Evolutionary conservation across 2,329 filamentous ascomycete genomes (phyloP).

Genomic region (Ceratocystis cubensis): DNA sequence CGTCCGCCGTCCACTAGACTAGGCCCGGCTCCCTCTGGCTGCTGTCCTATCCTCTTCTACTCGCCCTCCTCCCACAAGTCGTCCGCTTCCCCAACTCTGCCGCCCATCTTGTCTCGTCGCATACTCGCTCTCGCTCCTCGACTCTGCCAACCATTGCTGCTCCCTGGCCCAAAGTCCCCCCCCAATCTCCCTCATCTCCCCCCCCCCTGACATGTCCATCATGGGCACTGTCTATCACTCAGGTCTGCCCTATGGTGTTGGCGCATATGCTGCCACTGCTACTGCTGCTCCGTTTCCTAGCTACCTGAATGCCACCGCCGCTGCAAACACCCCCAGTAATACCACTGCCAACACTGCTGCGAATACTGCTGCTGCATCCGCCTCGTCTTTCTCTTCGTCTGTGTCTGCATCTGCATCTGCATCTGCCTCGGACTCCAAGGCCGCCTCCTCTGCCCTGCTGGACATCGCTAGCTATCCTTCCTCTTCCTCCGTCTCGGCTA

Average conservation of each 20-base stretch:
- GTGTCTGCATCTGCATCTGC: not conserved
- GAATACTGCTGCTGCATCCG: not conserved
- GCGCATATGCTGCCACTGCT: constrained; percentile 1
- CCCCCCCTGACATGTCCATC: not conserved
- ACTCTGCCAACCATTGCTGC: not conserved
- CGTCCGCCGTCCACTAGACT: not conserved
- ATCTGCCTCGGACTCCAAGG: not conserved
- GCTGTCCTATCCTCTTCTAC: no score
- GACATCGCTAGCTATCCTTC: not conserved
- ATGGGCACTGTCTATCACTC: constrained; percentile 16
- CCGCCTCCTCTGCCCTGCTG: not conserved
- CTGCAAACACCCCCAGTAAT: no score
- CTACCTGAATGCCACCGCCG: constrained; percentile 2
- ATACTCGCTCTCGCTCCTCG: not conserved
- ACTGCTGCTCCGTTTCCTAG: constrained; percentile 6
- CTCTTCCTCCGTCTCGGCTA: not conserved
- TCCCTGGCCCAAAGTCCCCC: not conserved
- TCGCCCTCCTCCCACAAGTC: not conserved
- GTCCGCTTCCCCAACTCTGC: no score
- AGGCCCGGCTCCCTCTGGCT: no score
- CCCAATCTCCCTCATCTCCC: not conserved
- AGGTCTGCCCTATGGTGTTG: constrained; percentile 6
- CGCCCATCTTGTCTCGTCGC: not conserved
- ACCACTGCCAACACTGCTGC: not conserved
- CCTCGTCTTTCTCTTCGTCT: not conserved